These are phyloP conservation scores for Colletotrichum lupini DNA, from an alignment of 2,329 filamentous ascomycete species.

Conservation along the genomic window DNA sequence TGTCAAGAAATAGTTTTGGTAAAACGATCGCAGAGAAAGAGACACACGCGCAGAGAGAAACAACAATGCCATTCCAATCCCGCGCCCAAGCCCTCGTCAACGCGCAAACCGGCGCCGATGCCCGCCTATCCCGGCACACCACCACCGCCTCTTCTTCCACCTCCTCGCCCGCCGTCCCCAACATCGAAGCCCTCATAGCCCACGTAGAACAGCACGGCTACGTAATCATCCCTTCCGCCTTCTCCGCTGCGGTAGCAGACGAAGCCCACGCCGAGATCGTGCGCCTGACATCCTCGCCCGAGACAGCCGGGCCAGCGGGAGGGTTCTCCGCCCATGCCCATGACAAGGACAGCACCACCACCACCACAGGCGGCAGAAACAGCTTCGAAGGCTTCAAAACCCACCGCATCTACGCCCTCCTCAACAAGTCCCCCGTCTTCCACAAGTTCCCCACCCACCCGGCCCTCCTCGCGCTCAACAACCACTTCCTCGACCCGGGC, in stretches of 20 bases:
- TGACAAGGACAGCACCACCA: neutral
- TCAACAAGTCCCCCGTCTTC: constrained; percentile 51
- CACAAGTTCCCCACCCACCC: constrained; percentile 49
- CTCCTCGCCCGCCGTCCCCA: neutral
- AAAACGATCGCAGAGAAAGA: too few species aligned
- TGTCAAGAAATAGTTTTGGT: too few species aligned
- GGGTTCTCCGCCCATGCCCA: neutral
- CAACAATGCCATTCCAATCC: neutral
- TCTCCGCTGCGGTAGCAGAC: constrained; percentile 44
- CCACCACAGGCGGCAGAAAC: constrained; percentile 44
- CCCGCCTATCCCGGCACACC: neutral
- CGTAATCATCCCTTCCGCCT: constrained; percentile 47
- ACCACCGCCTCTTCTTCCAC: too few species aligned
- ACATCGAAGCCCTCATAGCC: constrained; percentile 30
- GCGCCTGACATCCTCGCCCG: constrained; percentile 37
- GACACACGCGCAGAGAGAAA: neutral
- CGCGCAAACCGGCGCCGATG: neutral
- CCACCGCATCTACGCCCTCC: constrained; percentile 49
- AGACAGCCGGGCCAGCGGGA: constrained; percentile 41
- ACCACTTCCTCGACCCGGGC: constrained; percentile 51
- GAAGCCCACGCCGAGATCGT: constrained; percentile 37
- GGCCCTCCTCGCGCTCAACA: constrained; percentile 50
- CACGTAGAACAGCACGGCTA: constrained; percentile 44
- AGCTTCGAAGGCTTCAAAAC: constrained; percentile 50
- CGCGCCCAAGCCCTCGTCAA: neutral